phyloP scores from a whole-genome alignment of 2,329 filamentous ascomycete species.

The Fusarium bactridioides region DNA sequence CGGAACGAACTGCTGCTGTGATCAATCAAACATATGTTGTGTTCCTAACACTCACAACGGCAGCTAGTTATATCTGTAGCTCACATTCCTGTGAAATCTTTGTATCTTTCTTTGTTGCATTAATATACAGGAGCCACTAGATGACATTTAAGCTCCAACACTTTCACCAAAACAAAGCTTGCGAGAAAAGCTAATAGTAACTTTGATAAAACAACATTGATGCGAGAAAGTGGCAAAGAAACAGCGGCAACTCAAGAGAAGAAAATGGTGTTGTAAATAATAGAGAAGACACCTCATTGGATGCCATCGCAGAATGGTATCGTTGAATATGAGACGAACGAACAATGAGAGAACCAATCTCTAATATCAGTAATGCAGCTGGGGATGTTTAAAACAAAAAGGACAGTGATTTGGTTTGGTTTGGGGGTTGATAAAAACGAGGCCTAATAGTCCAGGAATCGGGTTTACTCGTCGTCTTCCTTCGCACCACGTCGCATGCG shows the following conservation, averaged over 20 bases:
- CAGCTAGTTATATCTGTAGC: not conserved
- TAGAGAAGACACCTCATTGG: constrained; percentile 15
- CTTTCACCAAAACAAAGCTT: not conserved
- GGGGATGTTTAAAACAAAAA: constrained; percentile 11
- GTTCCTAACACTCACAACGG: not conserved
- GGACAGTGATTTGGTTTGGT: not conserved
- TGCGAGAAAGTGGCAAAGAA: not conserved
- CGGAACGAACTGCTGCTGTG: not conserved
- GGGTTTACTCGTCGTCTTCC: constrained; percentile 42
- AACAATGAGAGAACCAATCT: constrained; percentile 29
- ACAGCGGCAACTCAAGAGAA: not conserved
- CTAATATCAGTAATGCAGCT: constrained; percentile 24
- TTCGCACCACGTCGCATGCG: constrained; percentile 53
- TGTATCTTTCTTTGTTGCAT: constrained; percentile 8
- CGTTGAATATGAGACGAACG: constrained; percentile 36
- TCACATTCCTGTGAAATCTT: not conserved
- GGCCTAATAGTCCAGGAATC: not conserved
- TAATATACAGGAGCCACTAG: constrained; percentile 31
- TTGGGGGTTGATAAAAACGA: not conserved
- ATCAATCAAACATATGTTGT: not conserved
- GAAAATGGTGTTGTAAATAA: constrained; percentile 12
- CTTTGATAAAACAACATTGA: constrained; percentile 4
- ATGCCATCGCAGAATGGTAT: constrained; percentile 45
- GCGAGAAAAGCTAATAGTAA: not conserved
- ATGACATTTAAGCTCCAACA: not conserved